phyloP scores from a whole-genome alignment of 805 yeast genomes.

The Ogataea trehalophila region DNA sequence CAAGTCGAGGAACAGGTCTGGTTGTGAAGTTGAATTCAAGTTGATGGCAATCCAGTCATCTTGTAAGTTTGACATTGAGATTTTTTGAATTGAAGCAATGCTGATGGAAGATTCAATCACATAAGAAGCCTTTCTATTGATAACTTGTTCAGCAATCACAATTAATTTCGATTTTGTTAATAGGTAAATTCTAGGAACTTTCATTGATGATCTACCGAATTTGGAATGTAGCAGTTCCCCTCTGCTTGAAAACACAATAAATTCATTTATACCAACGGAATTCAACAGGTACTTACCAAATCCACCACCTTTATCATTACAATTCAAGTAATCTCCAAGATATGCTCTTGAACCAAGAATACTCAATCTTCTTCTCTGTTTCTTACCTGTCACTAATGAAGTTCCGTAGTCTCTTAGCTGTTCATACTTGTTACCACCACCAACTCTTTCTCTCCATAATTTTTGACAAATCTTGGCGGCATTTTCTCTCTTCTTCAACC shows the following conservation, averaged over 20 bases:
- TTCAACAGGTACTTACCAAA: slow-evolving; percentile 71
- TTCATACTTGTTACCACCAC: slow-evolving; percentile 81
- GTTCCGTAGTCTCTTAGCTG: slow-evolving; percentile 84
- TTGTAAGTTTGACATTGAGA: slow-evolving; percentile 68
- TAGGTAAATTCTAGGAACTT: slow-evolving; percentile 68
- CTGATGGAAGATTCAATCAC: slow-evolving; percentile 61
- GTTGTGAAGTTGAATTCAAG: slow-evolving; percentile 47
- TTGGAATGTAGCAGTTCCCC: slow-evolving; percentile 82
- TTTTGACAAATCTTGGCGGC: slow-evolving; percentile 80
- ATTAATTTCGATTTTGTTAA: slow-evolving; percentile 60
- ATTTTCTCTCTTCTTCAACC: slow-evolving; percentile 72
- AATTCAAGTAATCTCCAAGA: slow-evolving; percentile 90
- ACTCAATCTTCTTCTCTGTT: slow-evolving; percentile 87
- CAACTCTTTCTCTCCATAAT: slow-evolving; percentile 74
- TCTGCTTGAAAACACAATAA: slow-evolving; percentile 68
- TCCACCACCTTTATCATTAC: slow-evolving; percentile 67
- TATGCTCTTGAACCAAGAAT: slow-evolving; percentile 82
- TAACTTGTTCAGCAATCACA: slow-evolving; percentile 67
- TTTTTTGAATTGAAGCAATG: slow-evolving; percentile 51
- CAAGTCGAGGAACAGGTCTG: slow-evolving; percentile 78
- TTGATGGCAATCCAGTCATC: slow-evolving; percentile 90
- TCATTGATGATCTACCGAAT: slow-evolving; percentile 86
- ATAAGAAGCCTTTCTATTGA: slow-evolving; percentile 50
- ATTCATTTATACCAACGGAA: slow-evolving; percentile 65
- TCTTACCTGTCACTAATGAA: slow-evolving; percentile 60